Base-by-base conservation (phyloP, 2,329 filamentous ascomycete species). In the Botrytis hyacinthi region DNA sequence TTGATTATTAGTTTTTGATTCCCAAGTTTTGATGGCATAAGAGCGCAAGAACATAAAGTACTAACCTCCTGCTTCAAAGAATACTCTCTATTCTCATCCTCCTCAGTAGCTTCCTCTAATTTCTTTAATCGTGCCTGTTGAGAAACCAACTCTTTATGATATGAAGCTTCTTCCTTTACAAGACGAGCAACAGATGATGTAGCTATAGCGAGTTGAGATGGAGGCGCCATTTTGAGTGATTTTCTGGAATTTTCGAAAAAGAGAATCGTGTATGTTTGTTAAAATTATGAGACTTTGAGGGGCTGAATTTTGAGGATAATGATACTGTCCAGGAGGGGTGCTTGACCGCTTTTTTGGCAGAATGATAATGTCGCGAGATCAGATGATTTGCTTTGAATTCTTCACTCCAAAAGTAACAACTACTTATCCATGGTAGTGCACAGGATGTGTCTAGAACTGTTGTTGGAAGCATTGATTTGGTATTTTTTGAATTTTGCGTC, bases 101-200 rank as follows among this genome's bases (percentile, higher is more conserved):
- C 87, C 71, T 88, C 84, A 5, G 83, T 82, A 40, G 83, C 84
- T n/a, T 80, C 82, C 60, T 85, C 82, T 46, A 89, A 82, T 78
- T 92, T 89, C 62, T 86, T 85, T 29, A 97, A 86, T 73, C 92
- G 89, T 75, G 88, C 87, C 78, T 93, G 87, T 81, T 98, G 95
- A 76, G 91, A 86, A 76, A 88, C 85, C 32, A 95, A 87, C 83
- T 99, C 96, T 81, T 92, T 92, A 86, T 95, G 92, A 84, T 99
- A 98, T 79, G 91, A 95, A 57, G 88, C 86, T 83, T 98, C 93
- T 83, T 99, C 96, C 83, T 97, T 98, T 77, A 97, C 89, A 66
- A 98, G 89, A 74, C 96, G 93, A 79, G 88, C 86, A 77, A 98
- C 89, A 32, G 93, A 90, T 75, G 91, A 89, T 37, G 93, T 96